These are phyloP conservation scores for Auriculariales sp. DNA, from an alignment of 768 basidiomycete species.

Conservation along the genomic window DNA sequence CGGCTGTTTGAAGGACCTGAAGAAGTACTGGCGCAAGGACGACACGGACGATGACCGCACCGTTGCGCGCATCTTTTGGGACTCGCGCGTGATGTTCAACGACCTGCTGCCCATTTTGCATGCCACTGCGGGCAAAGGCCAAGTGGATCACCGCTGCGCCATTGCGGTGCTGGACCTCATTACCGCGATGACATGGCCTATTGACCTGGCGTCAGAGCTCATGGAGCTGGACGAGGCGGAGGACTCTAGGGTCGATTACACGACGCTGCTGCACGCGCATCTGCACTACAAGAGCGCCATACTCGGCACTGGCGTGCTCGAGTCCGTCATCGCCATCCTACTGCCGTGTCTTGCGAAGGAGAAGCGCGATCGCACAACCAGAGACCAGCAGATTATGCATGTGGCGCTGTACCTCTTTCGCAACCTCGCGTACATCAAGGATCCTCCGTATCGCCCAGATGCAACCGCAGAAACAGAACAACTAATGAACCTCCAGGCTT, in stretches of 20 bases:
- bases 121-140: conserved; percentile 62
- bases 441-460: conserved; percentile 57
- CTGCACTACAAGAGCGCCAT: conserved; percentile 78
- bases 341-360: conserved; percentile 66
- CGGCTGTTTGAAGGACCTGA: conserved; percentile 85
- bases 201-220: conserved; percentile 87
- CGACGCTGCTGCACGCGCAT: conserved; percentile 67
- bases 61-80: conserved; percentile 84
- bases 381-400: conserved; percentile 77
- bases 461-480: conserved; percentile 69
- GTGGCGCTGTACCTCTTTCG: conserved; percentile 80
- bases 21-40: conserved; percentile 91
- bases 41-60: conserved; percentile 95
- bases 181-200: conserved; percentile 98
- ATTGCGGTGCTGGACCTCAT: conserved; percentile 78
- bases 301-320: conserved; percentile 51
- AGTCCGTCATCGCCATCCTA: conserved; percentile 58
- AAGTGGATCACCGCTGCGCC: conserved; percentile 69
- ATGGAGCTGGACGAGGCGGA: conserved; percentile 77
- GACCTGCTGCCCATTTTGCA: conserved; percentile 81
- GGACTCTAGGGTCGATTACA: conserved; percentile 78
- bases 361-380: conserved; percentile 51
- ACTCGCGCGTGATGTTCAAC: conserved; percentile 70
- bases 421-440: conserved; percentile 90
- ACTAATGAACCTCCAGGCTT: conserved; percentile 61